Evolutionary conservation across 352 stramenopile genomes (phyloP).

Genomic region (Blastocystis sp.): DNA sequence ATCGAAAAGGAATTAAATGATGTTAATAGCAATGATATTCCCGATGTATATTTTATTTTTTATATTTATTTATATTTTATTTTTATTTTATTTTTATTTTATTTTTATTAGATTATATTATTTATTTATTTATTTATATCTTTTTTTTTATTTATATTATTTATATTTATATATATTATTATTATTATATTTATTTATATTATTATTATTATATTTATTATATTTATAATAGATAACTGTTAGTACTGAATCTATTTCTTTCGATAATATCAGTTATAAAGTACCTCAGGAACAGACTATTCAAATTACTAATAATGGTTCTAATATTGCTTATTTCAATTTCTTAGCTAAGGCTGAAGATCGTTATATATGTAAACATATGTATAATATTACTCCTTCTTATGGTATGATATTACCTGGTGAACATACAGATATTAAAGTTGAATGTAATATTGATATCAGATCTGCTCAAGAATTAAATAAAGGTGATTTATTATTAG

Average conservation of each 20-base stretch:
- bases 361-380: constrained; percentile 63
- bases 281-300: constrained; percentile 5
- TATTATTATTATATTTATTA: constrained; percentile 35
- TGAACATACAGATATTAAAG: constrained; percentile 42
- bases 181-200: constrained; percentile 24
- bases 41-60: constrained; percentile 51
- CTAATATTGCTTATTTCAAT: constrained; percentile 62
- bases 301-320: constrained; percentile 58
- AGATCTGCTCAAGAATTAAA: constrained; percentile 49
- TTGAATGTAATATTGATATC: constrained; percentile 9
- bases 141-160: constrained; percentile 22
- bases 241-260: constrained; percentile 17
- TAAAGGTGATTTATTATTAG: constrained; percentile 48
- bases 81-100: constrained; percentile 17
- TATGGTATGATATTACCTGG: constrained; percentile 58
- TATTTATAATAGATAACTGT: neutral
- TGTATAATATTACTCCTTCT: constrained; percentile 65
- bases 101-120: too few relatives aligned
- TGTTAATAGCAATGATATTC: constrained; percentile 80
- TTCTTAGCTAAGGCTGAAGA: constrained; percentile 70
- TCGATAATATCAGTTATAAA: constrained; percentile 32
- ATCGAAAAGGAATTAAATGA: constrained; percentile 75
- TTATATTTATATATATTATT: neutral
- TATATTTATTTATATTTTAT: constrained; percentile 47
- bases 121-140: too few relatives aligned